Evolutionary conservation across 371 early-diverging fungal genomes (phyloP).

Genomic region (Dinochytrium kinnereticum): DNA sequence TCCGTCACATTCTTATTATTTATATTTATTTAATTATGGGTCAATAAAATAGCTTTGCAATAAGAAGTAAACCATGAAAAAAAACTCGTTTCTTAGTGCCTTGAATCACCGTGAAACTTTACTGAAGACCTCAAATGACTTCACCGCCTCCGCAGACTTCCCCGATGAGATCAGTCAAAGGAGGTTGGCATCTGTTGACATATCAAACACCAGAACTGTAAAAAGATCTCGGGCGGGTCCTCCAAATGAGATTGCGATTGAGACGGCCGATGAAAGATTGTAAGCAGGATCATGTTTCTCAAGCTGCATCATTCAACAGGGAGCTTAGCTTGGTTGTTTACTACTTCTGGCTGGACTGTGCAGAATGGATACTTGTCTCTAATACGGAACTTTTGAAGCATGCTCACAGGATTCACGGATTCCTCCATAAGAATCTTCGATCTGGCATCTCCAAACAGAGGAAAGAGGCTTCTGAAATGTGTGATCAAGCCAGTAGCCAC

Average conservation of each 20-base stretch:
- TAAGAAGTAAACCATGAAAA: too few relatives aligned
- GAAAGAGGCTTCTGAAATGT: not conserved
- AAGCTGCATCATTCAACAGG: too few relatives aligned
- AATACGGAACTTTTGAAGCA: constrained; percentile 36
- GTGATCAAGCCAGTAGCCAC: constrained; percentile 55
- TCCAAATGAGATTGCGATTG: constrained; percentile 5
- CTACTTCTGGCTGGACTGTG: too few relatives aligned
- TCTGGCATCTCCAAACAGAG: constrained; percentile 42
- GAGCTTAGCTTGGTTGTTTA: too few relatives aligned
- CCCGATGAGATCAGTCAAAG: not conserved
- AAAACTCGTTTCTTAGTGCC: too few relatives aligned
- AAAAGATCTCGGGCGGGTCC: constrained; percentile 4
- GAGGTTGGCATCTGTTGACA: not conserved
- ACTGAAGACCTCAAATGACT: not conserved
- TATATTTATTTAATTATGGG: too few relatives aligned
- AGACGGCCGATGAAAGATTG: not conserved
- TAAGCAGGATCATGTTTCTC: not conserved
- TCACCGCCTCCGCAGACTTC: not conserved
- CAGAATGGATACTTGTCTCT: too few relatives aligned
- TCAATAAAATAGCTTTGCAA: too few relatives aligned
- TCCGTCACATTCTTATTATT: too few relatives aligned
- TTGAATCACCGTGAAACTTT: too few relatives aligned
- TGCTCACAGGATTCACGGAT: constrained; percentile 72
- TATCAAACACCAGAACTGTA: not conserved
- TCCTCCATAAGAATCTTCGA: constrained; percentile 74